Percentiles rank a stretch among this genome's conserved stretches.
Evolutionary conservation across 192 early-diverging fungal species (phyloP).

Genomic region (Backusella tuberculispora): DNA sequence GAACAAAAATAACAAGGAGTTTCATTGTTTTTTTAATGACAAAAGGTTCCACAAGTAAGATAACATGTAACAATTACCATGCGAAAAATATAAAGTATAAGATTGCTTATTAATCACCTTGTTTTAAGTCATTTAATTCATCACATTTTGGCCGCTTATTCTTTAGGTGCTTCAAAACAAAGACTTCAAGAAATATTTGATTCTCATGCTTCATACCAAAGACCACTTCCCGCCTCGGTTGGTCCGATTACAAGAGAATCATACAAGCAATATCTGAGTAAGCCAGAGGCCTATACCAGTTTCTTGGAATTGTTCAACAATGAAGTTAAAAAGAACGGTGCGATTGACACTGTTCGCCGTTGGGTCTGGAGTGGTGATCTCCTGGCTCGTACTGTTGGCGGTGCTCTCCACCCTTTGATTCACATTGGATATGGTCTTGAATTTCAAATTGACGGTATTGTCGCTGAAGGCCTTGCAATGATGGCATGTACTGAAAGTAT

Average conservation of each 20-base stretch:
- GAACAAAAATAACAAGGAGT: conserved; percentile 49
- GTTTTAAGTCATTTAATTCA: conserved; percentile 51
- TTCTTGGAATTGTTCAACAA: conserved; percentile 53
- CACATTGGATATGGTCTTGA: conserved; percentile 67
- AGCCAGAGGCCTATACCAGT: conserved; percentile 47
- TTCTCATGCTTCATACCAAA: conserved; percentile 39
- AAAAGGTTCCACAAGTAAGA: conserved; percentile 56
- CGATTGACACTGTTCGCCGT: conserved; percentile 39
- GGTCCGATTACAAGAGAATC: conserved; percentile 45
- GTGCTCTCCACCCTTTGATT: conserved; percentile 63
- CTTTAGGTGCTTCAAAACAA: conserved; percentile 52
- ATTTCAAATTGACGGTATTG: conserved; percentile 56
- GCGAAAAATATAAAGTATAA: not conserved
- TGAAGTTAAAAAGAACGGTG: conserved; percentile 48
- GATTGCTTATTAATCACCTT: not conserved
- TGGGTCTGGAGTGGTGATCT: conserved; percentile 53
- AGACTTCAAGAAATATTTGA: conserved; percentile 58
- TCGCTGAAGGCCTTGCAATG: conserved; percentile 57
- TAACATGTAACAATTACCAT: not conserved
- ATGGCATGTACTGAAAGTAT: conserved; percentile 42
- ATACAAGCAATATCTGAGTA: conserved; percentile 40
- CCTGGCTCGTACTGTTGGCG: conserved; percentile 50
- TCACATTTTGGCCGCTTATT: conserved; percentile 57
- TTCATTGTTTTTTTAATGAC: conserved; percentile 61
- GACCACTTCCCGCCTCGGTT: conserved; percentile 27